These are phyloP conservation scores for Bipolaris gigantea DNA, from an alignment of 2,329 filamentous ascomycete species.

Conservation along the genomic window DNA sequence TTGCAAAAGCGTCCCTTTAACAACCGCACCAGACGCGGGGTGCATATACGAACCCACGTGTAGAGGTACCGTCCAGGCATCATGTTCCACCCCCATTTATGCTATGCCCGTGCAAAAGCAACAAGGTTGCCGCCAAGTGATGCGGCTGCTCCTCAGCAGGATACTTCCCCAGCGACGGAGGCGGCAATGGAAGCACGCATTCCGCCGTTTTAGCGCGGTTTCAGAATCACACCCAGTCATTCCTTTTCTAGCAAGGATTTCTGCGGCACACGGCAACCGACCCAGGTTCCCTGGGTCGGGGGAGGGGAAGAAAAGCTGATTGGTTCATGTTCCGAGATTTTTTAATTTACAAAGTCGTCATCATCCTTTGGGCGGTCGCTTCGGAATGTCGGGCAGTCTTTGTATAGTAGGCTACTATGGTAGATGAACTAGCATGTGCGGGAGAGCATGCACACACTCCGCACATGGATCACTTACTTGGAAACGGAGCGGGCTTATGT, in stretches of 20 bases:
- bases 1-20: not conserved
- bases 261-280: not conserved
- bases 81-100: not conserved
- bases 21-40: slow-evolving; percentile 1
- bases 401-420: not conserved
- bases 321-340: not conserved
- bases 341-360: not conserved
- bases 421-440: not conserved
- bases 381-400: not conserved
- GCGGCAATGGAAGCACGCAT: not conserved
- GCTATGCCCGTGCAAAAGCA: not conserved
- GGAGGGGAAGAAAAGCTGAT: not conserved
- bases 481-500: not conserved
- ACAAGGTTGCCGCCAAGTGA: not conserved
- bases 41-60: slow-evolving; percentile 11
- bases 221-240: slow-evolving; percentile 9
- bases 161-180: not conserved
- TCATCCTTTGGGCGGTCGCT: not conserved
- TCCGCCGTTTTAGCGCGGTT: slow-evolving; percentile 3
- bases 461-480: not conserved
- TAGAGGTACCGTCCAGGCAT: not conserved
- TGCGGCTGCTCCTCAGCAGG: not conserved
- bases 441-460: too few species aligned
- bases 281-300: not conserved
- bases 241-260: not conserved